phyloP scores from a whole-genome alignment of 2,329 filamentous ascomycete genomes.

The Beauveria sp. region DNA sequence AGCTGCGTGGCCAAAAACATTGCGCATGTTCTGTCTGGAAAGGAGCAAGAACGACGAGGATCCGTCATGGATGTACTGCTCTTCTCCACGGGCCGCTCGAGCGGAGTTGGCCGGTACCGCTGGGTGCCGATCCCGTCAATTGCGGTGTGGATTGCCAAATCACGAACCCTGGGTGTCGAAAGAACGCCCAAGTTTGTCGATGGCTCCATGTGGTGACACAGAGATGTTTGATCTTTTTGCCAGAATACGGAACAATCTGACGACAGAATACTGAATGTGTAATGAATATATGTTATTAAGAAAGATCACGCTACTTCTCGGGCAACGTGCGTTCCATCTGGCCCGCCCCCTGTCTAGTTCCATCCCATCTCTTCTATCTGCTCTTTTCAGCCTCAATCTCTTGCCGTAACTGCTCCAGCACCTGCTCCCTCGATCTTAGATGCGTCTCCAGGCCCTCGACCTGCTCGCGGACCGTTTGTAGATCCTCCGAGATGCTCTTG shows the following conservation, averaged over 20 bases:
- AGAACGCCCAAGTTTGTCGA: slow-evolving; percentile 37
- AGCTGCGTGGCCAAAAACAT: slow-evolving; percentile 47
- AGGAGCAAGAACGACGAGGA: slow-evolving; percentile 36
- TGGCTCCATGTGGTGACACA: slow-evolving; percentile 38
- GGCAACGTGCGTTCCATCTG: slow-evolving; percentile 10
- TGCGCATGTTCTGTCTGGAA: slow-evolving; percentile 37
- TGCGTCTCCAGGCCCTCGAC: slow-evolving; percentile 84
- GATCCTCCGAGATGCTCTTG: slow-evolving; percentile 74
- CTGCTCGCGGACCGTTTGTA: slow-evolving; percentile 87
- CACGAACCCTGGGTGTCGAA: slow-evolving; percentile 40
- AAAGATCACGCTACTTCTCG: neutral
- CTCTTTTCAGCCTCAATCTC: slow-evolving; percentile 83
- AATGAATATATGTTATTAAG: slow-evolving; percentile 1
- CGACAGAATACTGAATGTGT: neutral
- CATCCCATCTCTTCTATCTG: slow-evolving; percentile 76
- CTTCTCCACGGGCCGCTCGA: slow-evolving; percentile 40
- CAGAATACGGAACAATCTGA: neutral
- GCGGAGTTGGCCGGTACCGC: slow-evolving; percentile 42
- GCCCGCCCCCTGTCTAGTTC: slow-evolving; percentile 24
- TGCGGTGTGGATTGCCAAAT: slow-evolving; percentile 44
- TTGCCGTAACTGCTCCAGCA: slow-evolving; percentile 66
- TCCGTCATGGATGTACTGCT: slow-evolving; percentile 42
- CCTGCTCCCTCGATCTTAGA: slow-evolving; percentile 65
- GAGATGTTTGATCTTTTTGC: neutral
- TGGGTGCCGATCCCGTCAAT: slow-evolving; percentile 42